Conservation (phyloP, 139 green algal species). For the Chlamydomonas applanata region DNA sequence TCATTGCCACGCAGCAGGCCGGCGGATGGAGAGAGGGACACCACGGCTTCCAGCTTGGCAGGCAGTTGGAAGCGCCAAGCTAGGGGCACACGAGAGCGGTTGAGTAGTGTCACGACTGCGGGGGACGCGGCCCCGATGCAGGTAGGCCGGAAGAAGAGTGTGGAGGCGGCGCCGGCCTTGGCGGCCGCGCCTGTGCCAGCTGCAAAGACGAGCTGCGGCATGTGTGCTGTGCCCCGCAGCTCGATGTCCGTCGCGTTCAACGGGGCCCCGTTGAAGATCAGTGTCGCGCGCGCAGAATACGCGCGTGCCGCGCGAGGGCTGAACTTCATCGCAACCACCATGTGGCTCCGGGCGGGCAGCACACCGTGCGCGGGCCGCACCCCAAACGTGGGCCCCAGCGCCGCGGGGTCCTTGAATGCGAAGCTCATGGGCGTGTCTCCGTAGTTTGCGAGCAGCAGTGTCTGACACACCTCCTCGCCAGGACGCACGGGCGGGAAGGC, state of each 20-base stretch:
- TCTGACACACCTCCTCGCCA: slow-evolving; percentile 45
- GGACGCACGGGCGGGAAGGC: slow-evolving; percentile 53
- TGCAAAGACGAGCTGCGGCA: slow-evolving; percentile 29
- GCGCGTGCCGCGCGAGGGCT: slow-evolving; percentile 11
- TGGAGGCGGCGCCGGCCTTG: neutral
- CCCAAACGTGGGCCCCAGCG: slow-evolving; percentile 17
- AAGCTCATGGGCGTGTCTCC: slow-evolving; percentile 65
- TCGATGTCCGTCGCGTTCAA: slow-evolving; percentile 25
- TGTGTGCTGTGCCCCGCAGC: slow-evolving; percentile 39
- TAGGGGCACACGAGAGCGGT: slow-evolving; percentile 52
- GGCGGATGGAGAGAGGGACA: slow-evolving; percentile 36
- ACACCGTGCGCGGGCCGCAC: slow-evolving; percentile 35
- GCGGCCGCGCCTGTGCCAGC: neutral
- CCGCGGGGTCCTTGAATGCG: slow-evolving; percentile 26
- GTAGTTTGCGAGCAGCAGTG: slow-evolving; percentile 58
- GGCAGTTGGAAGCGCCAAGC: slow-evolving; percentile 46
- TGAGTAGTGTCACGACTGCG: slow-evolving; percentile 50
- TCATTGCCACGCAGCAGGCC: slow-evolving; percentile 61
- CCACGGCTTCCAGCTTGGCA: slow-evolving; percentile 24
- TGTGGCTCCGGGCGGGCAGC: slow-evolving; percentile 47
- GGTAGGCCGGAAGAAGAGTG: slow-evolving; percentile 64
- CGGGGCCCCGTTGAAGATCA: slow-evolving; percentile 45
- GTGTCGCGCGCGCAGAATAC: slow-evolving; percentile 4
- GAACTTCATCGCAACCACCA: slow-evolving; percentile 61
- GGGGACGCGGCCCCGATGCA: slow-evolving; percentile 63